Percentiles rank a stretch among this genome's conserved stretches.
Conservation (phyloP, 2,329 filamentous ascomycete genomes). For the Dothistroma pini region DNA sequence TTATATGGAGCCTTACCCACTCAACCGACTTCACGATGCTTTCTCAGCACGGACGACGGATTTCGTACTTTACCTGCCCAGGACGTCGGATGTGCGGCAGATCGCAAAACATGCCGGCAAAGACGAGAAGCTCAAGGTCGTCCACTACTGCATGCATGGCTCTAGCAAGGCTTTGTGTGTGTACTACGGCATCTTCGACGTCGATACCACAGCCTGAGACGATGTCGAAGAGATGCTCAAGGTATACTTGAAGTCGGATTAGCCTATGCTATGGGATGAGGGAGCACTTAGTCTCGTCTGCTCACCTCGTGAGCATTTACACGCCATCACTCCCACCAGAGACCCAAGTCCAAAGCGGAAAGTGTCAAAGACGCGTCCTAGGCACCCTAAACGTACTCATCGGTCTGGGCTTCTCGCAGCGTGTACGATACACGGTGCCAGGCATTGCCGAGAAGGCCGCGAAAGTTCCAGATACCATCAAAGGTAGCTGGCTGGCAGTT, state of each 20-base stretch:
- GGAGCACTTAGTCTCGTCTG: neutral
- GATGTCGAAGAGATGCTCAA: neutral
- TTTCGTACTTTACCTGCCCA: constrained; percentile 75
- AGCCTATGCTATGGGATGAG: neutral
- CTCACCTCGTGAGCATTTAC: neutral
- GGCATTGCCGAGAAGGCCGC: constrained; percentile 63
- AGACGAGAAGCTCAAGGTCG: constrained; percentile 62
- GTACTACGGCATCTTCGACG: constrained; percentile 52
- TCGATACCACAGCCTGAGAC: neutral
- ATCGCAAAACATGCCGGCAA: constrained; percentile 52
- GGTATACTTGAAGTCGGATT: neutral
- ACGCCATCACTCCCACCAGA: neutral
- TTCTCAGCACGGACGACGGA: constrained; percentile 54
- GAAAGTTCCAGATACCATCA: constrained; percentile 58
- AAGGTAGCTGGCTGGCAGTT: constrained; percentile 64
- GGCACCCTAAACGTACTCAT: neutral
- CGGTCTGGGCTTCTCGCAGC: neutral
- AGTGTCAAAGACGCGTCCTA: neutral
- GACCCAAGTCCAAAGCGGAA: neutral
- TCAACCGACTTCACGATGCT: constrained; percentile 59
- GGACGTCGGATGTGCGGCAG: constrained; percentile 78
- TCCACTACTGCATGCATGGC: constrained; percentile 89
- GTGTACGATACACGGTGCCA: constrained; percentile 55
- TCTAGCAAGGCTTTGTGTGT: constrained; percentile 73
- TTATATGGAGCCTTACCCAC: constrained; percentile 83